phyloP scores from a whole-genome alignment of 2,329 filamentous ascomycete genomes.

The Golovinomyces cichoracearum region DNA sequence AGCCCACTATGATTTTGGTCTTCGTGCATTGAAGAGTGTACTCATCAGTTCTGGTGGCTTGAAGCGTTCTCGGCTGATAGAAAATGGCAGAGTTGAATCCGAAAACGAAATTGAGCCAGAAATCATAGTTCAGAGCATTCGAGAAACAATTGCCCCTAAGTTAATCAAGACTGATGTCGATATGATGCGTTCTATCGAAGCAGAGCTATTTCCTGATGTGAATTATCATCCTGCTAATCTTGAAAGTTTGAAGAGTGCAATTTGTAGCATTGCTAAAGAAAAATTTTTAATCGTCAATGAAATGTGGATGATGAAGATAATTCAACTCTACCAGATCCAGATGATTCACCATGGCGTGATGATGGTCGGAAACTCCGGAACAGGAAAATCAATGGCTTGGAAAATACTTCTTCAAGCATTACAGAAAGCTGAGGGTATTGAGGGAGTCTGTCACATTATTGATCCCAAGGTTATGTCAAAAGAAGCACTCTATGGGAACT shows the following conservation, averaged over 20 bases:
- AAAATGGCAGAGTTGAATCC: constrained; percentile 27
- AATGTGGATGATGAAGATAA: constrained; percentile 87
- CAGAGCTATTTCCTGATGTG: constrained; percentile 70
- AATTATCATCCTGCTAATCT: constrained; percentile 79
- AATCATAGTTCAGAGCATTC: constrained; percentile 93
- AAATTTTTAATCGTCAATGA: constrained; percentile 75
- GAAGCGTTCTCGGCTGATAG: constrained; percentile 55
- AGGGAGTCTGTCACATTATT: constrained; percentile 91
- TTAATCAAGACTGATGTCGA: constrained; percentile 79
- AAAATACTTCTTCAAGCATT: constrained; percentile 72
- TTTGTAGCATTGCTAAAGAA: constrained; percentile 58
- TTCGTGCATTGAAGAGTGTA: constrained; percentile 94
- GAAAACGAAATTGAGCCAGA: constrained; percentile 71
- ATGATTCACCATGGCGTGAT: constrained; percentile 97
- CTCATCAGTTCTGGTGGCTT: constrained; percentile 90
- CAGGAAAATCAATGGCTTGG: constrained; percentile 91
- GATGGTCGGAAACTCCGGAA: constrained; percentile 98
- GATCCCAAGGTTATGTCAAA: constrained; percentile 99
- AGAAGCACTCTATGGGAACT: constrained; percentile 79
- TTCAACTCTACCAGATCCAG: constrained; percentile 95
- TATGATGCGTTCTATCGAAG: constrained; percentile 62
- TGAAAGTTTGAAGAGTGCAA: constrained; percentile 51
- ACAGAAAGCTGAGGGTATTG: constrained; percentile 68
- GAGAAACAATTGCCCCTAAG: constrained; percentile 95
- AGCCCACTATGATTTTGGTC: constrained; percentile 94